Conservation (phyloP, 139 green algal species). For the Ettlia oleoabundans region DNA sequence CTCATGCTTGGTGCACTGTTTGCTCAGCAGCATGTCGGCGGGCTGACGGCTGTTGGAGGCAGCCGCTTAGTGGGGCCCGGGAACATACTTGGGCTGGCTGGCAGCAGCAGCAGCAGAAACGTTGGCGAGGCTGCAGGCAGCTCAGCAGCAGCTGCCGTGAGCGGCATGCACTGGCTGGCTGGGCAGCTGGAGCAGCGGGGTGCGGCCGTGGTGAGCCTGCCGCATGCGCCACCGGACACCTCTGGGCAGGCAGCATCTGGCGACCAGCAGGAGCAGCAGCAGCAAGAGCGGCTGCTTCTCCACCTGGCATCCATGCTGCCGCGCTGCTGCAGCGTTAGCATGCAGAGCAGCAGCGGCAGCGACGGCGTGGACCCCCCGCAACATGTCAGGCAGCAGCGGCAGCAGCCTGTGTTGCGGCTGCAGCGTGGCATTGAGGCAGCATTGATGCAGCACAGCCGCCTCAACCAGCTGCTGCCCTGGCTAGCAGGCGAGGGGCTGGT, state of each 20-base stretch:
- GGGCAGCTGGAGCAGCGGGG: constrained; percentile 21
- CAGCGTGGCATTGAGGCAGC: constrained; percentile 4
- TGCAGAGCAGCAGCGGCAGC: neutral
- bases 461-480: constrained; percentile 46
- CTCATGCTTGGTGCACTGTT: constrained; percentile 30
- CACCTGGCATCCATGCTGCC: constrained; percentile 21
- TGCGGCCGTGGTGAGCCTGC: constrained; percentile 10
- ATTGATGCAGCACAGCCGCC: constrained; percentile 35
- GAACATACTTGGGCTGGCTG: neutral
- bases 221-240: too few relatives aligned
- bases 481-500: constrained; percentile 30
- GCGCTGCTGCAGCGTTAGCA: neutral
- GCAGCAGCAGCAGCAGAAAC: neutral
- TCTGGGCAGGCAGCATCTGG: too few relatives aligned
- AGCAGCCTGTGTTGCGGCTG: constrained; percentile 7
- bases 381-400: too few relatives aligned
- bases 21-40: neutral
- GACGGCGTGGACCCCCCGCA: neutral
- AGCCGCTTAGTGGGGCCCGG: neutral
- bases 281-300: constrained; percentile 17
- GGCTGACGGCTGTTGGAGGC: neutral
- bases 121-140: neutral
- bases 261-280: neutral
- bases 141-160: neutral
- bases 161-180: constrained; percentile 11